A percentile compares a stretch with the other conserved stretches of the same genome.
phyloP scores from a whole-genome alignment of 2,329 filamentous ascomycete genomes.

The Pestalotiopsis sp. region DNA sequence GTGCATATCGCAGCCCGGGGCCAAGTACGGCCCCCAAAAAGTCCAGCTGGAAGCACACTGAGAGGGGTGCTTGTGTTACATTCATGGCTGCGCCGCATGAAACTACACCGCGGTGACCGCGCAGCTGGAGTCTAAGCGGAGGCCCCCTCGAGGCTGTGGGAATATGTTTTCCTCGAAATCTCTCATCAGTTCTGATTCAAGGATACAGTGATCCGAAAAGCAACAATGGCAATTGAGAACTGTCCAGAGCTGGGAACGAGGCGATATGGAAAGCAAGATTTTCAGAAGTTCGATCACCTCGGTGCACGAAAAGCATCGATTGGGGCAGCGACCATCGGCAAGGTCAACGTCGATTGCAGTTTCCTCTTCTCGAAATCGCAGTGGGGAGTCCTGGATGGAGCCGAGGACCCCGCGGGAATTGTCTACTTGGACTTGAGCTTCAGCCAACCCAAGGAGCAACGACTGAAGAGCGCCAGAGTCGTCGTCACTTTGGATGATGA shows the following conservation, averaged over 20 bases:
- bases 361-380: constrained; percentile 30
- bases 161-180: too few species aligned
- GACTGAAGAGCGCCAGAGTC: constrained; percentile 25
- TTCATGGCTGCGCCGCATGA: too few species aligned
- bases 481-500: constrained; percentile 28
- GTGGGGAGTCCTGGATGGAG: constrained; percentile 27
- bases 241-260: not conserved
- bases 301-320: constrained; percentile 20
- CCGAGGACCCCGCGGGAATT: constrained; percentile 25
- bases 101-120: too few species aligned
- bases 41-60: too few species aligned
- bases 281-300: constrained; percentile 25
- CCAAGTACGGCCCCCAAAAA: too few species aligned
- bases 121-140: too few species aligned
- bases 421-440: constrained; percentile 31
- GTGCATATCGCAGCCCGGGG: too few species aligned
- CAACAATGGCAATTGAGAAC: too few species aligned
- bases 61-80: too few species aligned
- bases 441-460: constrained; percentile 24
- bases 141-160: too few species aligned
- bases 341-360: constrained; percentile 28
- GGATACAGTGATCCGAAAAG: too few species aligned
- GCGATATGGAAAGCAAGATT: constrained; percentile 26
- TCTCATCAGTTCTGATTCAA: too few species aligned
- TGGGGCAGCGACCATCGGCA: constrained; percentile 22